Conservation (phyloP, 352 stramenopile genomes). For the Globisporangium megalacanthum region DNA sequence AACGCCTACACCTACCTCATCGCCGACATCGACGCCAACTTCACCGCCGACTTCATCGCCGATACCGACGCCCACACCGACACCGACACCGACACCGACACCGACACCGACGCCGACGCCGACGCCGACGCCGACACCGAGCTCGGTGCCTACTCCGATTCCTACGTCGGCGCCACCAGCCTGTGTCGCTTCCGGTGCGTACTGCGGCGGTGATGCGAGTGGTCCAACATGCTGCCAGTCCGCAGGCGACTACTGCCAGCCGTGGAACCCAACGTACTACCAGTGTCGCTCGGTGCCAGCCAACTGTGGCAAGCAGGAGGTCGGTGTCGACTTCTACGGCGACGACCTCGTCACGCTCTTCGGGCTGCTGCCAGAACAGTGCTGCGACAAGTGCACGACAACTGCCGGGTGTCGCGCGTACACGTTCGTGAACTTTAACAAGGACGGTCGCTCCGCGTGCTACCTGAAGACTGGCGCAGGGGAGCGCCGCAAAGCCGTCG, state of each 20-base stretch:
- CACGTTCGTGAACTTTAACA: slow-evolving; percentile 19
- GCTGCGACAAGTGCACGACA: slow-evolving; percentile 9
- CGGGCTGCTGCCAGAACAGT: slow-evolving; percentile 1
- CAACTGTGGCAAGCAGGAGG: slow-evolving; percentile 3
- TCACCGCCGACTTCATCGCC: background rate
- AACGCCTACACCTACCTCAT: too few relatives aligned
- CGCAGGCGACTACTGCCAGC: slow-evolving; percentile 8
- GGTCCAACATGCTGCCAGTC: background rate
- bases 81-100: slow-evolving; percentile 2
- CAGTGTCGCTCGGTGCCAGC: background rate
- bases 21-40: slow-evolving; percentile 7
- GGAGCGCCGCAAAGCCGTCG: too few relatives aligned
- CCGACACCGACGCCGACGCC: slow-evolving; percentile 2
- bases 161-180: background rate
- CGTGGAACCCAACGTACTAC: slow-evolving; percentile 10
- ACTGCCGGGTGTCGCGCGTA: slow-evolving; percentile 11
- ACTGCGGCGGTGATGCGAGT: too few relatives aligned
- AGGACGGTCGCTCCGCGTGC: too few relatives aligned
- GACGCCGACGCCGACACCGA: background rate
- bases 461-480: too few relatives aligned
- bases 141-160: background rate
- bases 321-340: slow-evolving; percentile 11
- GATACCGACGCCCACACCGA: slow-evolving; percentile 3
- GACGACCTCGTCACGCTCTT: slow-evolving; percentile 7
- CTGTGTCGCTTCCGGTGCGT: background rate